A percentile compares a stretch with the other conserved stretches of the same genome.
phyloP scores from a whole-genome alignment of 2,329 filamentous ascomycete species.

The Hyphodiscus sp. region DNA sequence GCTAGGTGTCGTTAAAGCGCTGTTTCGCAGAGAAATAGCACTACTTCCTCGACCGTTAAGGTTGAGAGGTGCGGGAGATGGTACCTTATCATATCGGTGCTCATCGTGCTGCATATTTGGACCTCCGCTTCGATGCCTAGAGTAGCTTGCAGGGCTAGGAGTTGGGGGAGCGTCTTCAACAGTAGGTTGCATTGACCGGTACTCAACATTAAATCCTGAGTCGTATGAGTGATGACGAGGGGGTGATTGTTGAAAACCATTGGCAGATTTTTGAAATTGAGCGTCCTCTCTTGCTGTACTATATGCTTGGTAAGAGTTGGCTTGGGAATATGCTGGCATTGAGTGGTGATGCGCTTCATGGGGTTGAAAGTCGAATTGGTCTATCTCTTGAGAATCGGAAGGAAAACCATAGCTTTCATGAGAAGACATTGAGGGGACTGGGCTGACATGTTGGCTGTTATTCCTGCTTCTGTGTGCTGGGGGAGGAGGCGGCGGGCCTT shows the following conservation, averaged over 20 bases:
- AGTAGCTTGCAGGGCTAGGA: slow-evolving; percentile 17
- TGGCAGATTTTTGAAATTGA: slow-evolving; percentile 17
- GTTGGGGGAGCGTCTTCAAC: slow-evolving; percentile 37
- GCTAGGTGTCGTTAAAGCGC: slow-evolving; percentile 13
- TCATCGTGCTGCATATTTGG: slow-evolving; percentile 20
- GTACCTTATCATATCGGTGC: slow-evolving; percentile 23
- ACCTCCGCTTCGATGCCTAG: slow-evolving; percentile 14
- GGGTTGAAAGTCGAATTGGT: slow-evolving; percentile 16
- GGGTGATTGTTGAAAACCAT: slow-evolving; percentile 25
- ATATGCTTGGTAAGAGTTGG: slow-evolving; percentile 24
- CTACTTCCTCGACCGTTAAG: slow-evolving; percentile 25
- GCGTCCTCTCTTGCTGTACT: slow-evolving; percentile 22
- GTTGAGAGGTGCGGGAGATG: slow-evolving; percentile 28
- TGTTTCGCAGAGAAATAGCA: slow-evolving; percentile 21
- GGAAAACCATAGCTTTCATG: slow-evolving; percentile 22
- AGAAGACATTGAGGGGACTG: slow-evolving; percentile 15
- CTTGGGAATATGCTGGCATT: slow-evolving; percentile 19
- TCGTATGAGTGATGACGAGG: slow-evolving; percentile 30
- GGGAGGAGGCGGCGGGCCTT: slow-evolving; percentile 29
- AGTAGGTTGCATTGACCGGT: slow-evolving; percentile 40
- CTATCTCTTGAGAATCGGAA: slow-evolving; percentile 9
- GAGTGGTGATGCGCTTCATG: slow-evolving; percentile 22
- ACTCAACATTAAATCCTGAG: slow-evolving; percentile 31
- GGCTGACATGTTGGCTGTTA: slow-evolving; percentile 18
- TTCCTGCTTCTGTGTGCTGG: slow-evolving; percentile 27